Base-by-base conservation (phyloP, 805 yeast genomes). In the Hagleromyces aurorensis region DNA sequence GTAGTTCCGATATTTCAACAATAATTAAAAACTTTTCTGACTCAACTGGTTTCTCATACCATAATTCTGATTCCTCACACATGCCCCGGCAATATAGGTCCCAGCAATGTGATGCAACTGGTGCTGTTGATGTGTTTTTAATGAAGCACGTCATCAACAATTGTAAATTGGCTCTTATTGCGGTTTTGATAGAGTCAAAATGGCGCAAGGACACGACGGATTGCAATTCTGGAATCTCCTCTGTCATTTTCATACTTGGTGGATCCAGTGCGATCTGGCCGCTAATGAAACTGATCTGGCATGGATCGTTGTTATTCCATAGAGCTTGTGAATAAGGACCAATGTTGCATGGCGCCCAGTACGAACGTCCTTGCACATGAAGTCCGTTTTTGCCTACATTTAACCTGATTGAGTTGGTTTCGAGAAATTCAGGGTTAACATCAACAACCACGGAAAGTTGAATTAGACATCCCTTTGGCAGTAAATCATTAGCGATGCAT, bases 261-360 rank as follows among this genome's bases (percentile, higher is more conserved):
- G 98, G 96, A 2, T 78, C 52, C 21, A 91, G 61, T 2, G 95
- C 93, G 21, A 91, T 87, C 59, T 91, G 97, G 0, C 98, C 98
- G 29, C 96, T 83, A 8, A 87, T 52, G 20, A 67, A 64, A 3
- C 79, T 76, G 6, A 75, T 55, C 16, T 66, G 57, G 33, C 73
- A 70, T 9, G 47, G 53, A 38, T 73, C 76, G n/a, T 34, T 29
- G 4, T 69, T 55, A 5, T 30, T 32, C 51, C 54, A 55, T 7
- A 76, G 72, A 0, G 87, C 71, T 55, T 91, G 98, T 0, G 98
- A 89, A 51, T 91, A 91, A 0, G 98, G 98, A 0, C 98, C 98
- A 25, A 91, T 91, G 43, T 91, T 91, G 20, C 94, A 89, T 0
- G 98, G 98, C 0, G 96, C 97, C 98, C 98, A 91, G 52, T 82